Conservation (phyloP, 2,329 filamentous ascomycete genomes). For the Nemania sp. region DNA sequence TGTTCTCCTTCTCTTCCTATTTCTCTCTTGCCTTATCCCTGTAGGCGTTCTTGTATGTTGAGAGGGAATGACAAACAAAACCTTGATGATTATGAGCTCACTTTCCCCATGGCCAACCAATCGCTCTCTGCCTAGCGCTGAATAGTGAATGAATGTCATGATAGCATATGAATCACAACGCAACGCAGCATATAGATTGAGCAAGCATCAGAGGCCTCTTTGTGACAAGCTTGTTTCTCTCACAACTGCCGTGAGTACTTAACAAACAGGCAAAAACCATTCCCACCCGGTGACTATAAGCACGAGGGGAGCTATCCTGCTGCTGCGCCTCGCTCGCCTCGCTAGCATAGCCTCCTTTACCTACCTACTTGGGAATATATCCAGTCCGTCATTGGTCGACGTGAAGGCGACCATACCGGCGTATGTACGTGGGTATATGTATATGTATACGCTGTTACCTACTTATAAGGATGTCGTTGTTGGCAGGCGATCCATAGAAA, state of each 20-base stretch:
- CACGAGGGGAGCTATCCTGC: slow-evolving; percentile 12
- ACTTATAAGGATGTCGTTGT: not conserved
- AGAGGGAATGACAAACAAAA: slow-evolving; percentile 38
- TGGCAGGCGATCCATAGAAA: not conserved
- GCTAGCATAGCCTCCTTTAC: slow-evolving; percentile 35
- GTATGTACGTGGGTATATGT: not conserved
- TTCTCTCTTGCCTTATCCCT: slow-evolving; percentile 26
- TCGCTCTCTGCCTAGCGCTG: not conserved
- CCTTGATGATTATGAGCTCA: slow-evolving; percentile 19
- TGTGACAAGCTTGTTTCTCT: not conserved
- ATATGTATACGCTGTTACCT: not conserved
- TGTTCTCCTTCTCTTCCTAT: slow-evolving; percentile 26
- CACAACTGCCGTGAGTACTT: not conserved
- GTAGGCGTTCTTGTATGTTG: slow-evolving; percentile 39
- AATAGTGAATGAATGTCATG: not conserved
- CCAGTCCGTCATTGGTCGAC: slow-evolving; percentile 23
- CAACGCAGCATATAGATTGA: not conserved
- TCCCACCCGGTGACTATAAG: slow-evolving; percentile 6
- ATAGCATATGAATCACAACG: not conserved
- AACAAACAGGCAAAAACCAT: not conserved
- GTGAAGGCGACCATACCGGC: not conserved
- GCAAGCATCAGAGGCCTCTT: not conserved
- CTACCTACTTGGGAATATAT: slow-evolving; percentile 35
- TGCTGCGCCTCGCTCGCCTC: slow-evolving; percentile 37
- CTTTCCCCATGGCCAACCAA: slow-evolving; percentile 8